A percentile compares a stretch with the other conserved stretches of the same genome.
Conservation (phyloP, 2,329 filamentous ascomycete species). For the Arthrobotrys conoides region DNA sequence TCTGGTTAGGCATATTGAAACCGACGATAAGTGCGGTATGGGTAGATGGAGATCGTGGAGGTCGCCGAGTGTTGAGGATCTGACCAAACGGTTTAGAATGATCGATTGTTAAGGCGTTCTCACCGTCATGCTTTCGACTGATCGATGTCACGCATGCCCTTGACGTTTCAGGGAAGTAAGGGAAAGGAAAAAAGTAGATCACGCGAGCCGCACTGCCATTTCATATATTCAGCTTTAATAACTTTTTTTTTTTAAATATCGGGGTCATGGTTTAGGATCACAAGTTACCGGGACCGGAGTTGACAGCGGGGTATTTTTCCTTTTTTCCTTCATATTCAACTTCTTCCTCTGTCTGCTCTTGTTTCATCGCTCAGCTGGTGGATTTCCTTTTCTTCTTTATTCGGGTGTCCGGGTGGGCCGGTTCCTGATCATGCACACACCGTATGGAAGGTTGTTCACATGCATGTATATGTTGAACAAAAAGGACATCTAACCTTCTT, state of each 20-base stretch:
- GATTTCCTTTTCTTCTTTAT: conserved; percentile 2
- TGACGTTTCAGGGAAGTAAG: neutral
- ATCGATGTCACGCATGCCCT: neutral
- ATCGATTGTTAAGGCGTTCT: conserved; percentile 38
- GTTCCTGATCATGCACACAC: conserved; percentile 40
- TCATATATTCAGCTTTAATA: conserved; percentile 8
- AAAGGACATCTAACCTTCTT: too few relatives aligned
- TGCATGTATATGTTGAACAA: conserved; percentile 12
- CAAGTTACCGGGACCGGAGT: conserved; percentile 18
- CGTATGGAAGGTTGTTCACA: conserved; percentile 26
- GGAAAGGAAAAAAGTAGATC: conserved; percentile 8
- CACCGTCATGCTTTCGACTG: neutral
- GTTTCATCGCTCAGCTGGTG: neutral
- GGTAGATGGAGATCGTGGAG: conserved; percentile 48
- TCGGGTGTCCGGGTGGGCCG: conserved; percentile 16
- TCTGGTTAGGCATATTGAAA: conserved; percentile 53
- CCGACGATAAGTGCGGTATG: conserved; percentile 55
- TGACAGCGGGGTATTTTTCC: conserved; percentile 4
- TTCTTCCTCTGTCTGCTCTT: conserved; percentile 1
- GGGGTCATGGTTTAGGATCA: conserved; percentile 15
- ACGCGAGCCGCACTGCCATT: conserved; percentile 9
- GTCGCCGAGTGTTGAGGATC: conserved; percentile 50
- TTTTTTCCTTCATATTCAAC: neutral
- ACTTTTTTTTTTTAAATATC: neutral
- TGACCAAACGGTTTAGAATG: conserved; percentile 50